phyloP scores from a whole-genome alignment of 1,284 basidiomycete genomes.

The Rhizoctonia solani region DNA sequence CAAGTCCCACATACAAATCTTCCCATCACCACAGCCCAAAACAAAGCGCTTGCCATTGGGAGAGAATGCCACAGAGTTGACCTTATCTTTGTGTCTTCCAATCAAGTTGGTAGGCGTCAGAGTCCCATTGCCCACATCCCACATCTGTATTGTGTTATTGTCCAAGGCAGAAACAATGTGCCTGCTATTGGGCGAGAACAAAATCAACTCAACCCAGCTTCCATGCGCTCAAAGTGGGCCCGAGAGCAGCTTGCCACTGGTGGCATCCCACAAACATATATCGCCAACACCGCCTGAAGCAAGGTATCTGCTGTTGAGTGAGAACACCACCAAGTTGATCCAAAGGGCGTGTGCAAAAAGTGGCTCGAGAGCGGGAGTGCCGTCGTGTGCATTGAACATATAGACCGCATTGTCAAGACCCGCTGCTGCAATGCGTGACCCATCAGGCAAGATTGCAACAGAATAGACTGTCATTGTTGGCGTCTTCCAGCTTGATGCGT shows the following conservation, averaged over 20 bases:
- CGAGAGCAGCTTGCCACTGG: too few relatives aligned
- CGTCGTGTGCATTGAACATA: neutral
- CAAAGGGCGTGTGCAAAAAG: neutral
- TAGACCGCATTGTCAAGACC: too few relatives aligned
- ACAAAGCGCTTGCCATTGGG: neutral
- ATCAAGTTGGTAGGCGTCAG: neutral
- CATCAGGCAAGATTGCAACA: neutral
- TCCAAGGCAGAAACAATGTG: neutral
- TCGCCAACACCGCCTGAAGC: neutral
- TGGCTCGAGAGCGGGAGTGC: too few relatives aligned
- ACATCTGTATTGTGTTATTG: neutral
- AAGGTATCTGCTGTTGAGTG: neutral
- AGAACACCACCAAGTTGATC: neutral
- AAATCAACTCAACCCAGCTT: neutral
- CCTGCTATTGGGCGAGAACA: neutral
- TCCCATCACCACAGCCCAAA: neutral
- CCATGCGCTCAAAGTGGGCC: neutral
- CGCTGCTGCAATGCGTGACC: too few relatives aligned
- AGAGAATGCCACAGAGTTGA: neutral
- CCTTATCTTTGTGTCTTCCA: neutral
- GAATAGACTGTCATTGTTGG: neutral
- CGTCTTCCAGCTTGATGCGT: too few relatives aligned
- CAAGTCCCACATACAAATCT: neutral
- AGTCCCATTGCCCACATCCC: neutral
- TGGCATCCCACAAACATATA: neutral